These are phyloP conservation scores for Phytophthora brassicae DNA, from an alignment of 352 stramenopile genomes.

Conservation along the genomic window DNA sequence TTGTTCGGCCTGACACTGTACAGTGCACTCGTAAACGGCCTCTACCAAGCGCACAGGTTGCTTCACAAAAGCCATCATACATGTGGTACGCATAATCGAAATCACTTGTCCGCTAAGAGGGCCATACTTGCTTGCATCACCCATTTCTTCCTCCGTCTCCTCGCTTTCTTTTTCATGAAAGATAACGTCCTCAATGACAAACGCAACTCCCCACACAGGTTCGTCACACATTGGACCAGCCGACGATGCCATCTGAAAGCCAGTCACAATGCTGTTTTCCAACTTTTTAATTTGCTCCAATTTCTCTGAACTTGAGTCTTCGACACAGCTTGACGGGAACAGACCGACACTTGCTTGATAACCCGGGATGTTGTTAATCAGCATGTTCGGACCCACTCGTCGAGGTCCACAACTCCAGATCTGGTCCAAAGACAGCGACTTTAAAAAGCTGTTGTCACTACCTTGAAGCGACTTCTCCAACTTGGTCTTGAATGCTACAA, in stretches of 20 bases:
- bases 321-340: slow-evolving; percentile 13
- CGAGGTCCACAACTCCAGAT: slow-evolving; percentile 81
- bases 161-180: slow-evolving; percentile 47
- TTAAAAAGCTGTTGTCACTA: slow-evolving; percentile 57
- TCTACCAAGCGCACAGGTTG: slow-evolving; percentile 90
- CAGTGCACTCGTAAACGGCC: slow-evolving; percentile 88
- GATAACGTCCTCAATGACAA: slow-evolving; percentile 82
- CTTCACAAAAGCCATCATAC: slow-evolving; percentile 78
- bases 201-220: slow-evolving; percentile 88
- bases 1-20: slow-evolving; percentile 88
- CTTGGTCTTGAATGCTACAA: slow-evolving; percentile 36
- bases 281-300: slow-evolving; percentile 50
- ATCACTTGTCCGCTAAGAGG: slow-evolving; percentile 82
- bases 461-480: slow-evolving; percentile 48
- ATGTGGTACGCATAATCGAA: slow-evolving; percentile 74
- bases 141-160: slow-evolving; percentile 27
- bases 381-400: slow-evolving; percentile 70
- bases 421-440: slow-evolving; percentile 44
- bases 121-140: slow-evolving; percentile 51
- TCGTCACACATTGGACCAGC: slow-evolving; percentile 90
- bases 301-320: slow-evolving; percentile 19
- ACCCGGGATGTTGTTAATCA: slow-evolving; percentile 72
- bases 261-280: slow-evolving; percentile 81
- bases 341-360: slow-evolving; percentile 31
- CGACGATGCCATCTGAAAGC: slow-evolving; percentile 79